phyloP scores from a whole-genome alignment of 1,139 yeast genomes.

The Spathaspora sp. region DNA sequence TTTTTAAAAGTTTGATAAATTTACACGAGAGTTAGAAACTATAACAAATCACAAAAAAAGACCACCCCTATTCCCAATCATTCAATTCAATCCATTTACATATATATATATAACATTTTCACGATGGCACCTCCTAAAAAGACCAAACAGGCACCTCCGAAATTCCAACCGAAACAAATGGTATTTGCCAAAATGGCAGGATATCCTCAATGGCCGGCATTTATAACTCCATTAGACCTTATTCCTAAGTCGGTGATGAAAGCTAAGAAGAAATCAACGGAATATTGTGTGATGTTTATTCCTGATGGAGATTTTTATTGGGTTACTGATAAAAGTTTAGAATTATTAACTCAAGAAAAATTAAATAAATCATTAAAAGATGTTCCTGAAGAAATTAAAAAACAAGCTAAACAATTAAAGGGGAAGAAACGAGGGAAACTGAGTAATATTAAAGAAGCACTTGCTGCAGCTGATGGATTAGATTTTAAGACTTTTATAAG shows the following conservation, averaged over 20 bases:
- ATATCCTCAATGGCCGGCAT: conserved; percentile 51
- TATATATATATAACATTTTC: not conserved
- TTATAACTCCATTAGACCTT: conserved; percentile 42
- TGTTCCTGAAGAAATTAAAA: conserved; percentile 22
- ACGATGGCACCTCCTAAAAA: conserved; percentile 4
- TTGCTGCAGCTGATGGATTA: conserved; percentile 39
- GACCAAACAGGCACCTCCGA: conserved; percentile 4
- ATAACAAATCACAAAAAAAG: too few relatives aligned
- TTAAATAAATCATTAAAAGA: conserved; percentile 28
- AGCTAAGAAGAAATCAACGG: conserved; percentile 40
- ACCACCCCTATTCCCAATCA: too few relatives aligned
- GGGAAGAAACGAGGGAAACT: conserved; percentile 23
- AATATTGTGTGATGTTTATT: conserved; percentile 45
- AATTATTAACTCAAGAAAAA: conserved; percentile 29
- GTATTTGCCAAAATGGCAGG: conserved; percentile 51
- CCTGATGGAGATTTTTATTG: conserved; percentile 52
- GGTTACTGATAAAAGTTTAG: conserved; percentile 43
- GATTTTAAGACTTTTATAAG: conserved; percentile 40
- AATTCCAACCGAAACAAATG: conserved; percentile 34
- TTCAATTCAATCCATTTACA: not conserved
- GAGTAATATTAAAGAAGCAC: conserved; percentile 38
- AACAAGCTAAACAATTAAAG: conserved; percentile 19
- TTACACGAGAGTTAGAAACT: too few relatives aligned
- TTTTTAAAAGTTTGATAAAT: not conserved
- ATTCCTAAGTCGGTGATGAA: conserved; percentile 39